A percentile compares a stretch with the other conserved stretches of the same genome.
phyloP scores from a whole-genome alignment of 805 yeast genomes.

The Wickerhamomyces bisporus region DNA sequence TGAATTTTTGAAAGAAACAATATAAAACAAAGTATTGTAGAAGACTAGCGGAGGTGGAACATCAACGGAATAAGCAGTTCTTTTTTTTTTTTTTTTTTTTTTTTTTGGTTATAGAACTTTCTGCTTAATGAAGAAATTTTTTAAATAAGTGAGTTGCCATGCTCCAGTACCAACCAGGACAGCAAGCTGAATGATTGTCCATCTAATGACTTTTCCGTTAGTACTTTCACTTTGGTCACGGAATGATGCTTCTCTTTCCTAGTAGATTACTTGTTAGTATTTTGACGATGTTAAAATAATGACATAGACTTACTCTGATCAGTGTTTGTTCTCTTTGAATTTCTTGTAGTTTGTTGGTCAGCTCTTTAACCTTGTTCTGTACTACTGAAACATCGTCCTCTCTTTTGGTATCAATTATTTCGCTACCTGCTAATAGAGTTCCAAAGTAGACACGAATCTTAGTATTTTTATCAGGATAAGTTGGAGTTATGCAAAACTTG shows the following conservation, averaged over 20 bases:
- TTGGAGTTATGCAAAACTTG: conserved; percentile 66
- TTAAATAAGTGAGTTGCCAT: conserved; percentile 74
- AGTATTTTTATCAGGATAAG: conserved; percentile 34
- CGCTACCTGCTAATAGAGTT: conserved; percentile 62
- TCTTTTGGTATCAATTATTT: conserved; percentile 56
- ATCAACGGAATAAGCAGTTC: too few relatives aligned
- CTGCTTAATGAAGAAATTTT: conserved; percentile 80
- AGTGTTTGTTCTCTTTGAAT: conserved; percentile 61
- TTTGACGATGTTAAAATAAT: too few relatives aligned
- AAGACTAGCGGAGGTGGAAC: too few relatives aligned
- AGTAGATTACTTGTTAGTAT: conserved; percentile 9
- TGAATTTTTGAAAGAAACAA: too few relatives aligned
- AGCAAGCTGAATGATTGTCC: conserved; percentile 69
- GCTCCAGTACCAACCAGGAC: conserved; percentile 66
- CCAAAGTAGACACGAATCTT: conserved; percentile 70
- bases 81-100: too few relatives aligned
- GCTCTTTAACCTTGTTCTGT: conserved; percentile 48
- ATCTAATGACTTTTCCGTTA: conserved; percentile 63
- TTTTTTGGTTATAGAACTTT: conserved; percentile 51
- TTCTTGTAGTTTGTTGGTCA: conserved; percentile 52
- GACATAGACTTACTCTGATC: conserved; percentile 36
- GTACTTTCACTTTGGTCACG: conserved; percentile 75
- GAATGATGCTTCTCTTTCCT: conserved; percentile 68
- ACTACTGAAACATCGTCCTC: conserved; percentile 49
- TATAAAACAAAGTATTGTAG: too few relatives aligned